These are phyloP conservation scores for Hirschioporus abietinus DNA, from an alignment of 768 basidiomycete genomes.

Conservation along the genomic window DNA sequence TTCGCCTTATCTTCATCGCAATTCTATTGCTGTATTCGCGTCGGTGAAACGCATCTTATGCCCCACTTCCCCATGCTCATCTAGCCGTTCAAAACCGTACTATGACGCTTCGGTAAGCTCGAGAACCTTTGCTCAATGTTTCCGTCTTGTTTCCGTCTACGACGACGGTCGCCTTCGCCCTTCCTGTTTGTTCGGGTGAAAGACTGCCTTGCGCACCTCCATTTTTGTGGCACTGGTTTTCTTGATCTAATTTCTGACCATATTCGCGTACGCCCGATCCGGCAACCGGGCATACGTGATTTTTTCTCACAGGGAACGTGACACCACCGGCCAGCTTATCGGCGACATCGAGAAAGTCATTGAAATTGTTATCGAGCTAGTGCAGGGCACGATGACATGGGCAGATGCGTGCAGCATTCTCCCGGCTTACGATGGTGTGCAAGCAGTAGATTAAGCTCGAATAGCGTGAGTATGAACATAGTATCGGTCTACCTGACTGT, in stretches of 20 bases:
- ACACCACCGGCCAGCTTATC: slow-evolving; percentile 90
- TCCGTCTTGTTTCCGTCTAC: background rate
- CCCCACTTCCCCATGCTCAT: slow-evolving; percentile 7
- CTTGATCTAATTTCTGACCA: background rate
- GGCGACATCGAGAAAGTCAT: slow-evolving; percentile 89
- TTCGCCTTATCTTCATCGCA: slow-evolving; percentile 8
- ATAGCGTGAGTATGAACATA: background rate
- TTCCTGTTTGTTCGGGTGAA: slow-evolving; percentile 3
- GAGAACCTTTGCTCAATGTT: background rate
- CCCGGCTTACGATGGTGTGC: slow-evolving; percentile 82
- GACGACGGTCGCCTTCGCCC: background rate
- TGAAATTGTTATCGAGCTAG: slow-evolving; percentile 69
- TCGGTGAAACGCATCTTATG: background rate
- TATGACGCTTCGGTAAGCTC: slow-evolving; percentile 82
- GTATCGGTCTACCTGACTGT: background rate
- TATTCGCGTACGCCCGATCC: background rate
- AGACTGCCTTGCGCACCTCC: background rate
- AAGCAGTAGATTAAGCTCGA: slow-evolving; percentile 56
- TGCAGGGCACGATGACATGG: slow-evolving; percentile 75
- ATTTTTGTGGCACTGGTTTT: background rate
- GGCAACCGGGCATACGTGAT: slow-evolving; percentile 2
- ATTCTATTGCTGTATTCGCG: slow-evolving; percentile 8
- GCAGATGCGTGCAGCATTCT: slow-evolving; percentile 62
- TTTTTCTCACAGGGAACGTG: slow-evolving; percentile 65
- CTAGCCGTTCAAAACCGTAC: slow-evolving; percentile 87